These are phyloP conservation scores for Aureobasidium sp. DNA, from an alignment of 2,329 filamentous ascomycete species.

Conservation along the genomic window DNA sequence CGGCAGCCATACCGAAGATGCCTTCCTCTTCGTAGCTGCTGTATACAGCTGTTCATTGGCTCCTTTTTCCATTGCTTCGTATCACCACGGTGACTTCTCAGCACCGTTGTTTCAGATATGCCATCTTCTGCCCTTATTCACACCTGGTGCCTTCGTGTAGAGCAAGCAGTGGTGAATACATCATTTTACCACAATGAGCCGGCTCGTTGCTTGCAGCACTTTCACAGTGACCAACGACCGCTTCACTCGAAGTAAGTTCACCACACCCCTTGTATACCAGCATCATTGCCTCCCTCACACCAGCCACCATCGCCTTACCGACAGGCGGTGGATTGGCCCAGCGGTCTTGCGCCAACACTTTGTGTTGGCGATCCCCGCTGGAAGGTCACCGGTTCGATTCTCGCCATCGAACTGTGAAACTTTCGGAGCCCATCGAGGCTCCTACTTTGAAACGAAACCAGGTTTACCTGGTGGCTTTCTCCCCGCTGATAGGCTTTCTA, in stretches of 20 bases:
- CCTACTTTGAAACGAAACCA: background rate
- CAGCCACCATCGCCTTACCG: background rate
- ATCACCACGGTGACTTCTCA: too few relatives aligned
- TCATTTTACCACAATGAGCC: too few relatives aligned
- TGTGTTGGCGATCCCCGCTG: background rate
- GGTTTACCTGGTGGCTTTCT: background rate
- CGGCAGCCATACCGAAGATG: background rate
- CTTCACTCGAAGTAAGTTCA: background rate
- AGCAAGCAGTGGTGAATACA: too few relatives aligned
- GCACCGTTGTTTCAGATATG: too few relatives aligned
- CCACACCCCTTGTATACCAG: background rate
- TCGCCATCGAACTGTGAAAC: background rate
- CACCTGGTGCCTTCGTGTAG: too few relatives aligned
- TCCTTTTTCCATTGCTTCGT: too few relatives aligned
- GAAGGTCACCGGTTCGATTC: background rate
- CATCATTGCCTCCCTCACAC: background rate
- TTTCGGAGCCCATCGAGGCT: background rate
- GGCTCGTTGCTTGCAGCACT: too few relatives aligned
- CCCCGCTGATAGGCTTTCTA: background rate
- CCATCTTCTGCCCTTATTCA: too few relatives aligned
- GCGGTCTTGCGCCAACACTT: background rate
- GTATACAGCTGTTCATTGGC: too few relatives aligned
- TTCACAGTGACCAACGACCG: too few relatives aligned
- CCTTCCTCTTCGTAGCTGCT: background rate
- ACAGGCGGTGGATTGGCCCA: background rate